Base-by-base conservation (phyloP, 805 yeast genomes). In the Brettanomyces bruxellensis region DNA sequence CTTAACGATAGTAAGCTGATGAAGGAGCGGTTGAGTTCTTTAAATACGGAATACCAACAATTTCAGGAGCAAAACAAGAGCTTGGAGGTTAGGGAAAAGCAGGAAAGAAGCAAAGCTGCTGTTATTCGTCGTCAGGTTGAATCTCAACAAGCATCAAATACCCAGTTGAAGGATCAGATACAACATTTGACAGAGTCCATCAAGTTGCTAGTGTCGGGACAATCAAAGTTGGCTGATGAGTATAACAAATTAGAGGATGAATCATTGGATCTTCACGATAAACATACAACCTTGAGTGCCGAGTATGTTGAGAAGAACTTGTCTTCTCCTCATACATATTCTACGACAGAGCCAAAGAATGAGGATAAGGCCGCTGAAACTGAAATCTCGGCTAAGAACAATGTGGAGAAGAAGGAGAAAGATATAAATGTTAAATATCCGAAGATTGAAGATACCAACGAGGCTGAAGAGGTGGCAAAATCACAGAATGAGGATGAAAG, bases 51-150 rank as follows among this genome's bases (percentile, higher is more conserved):
- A 61, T 74, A 79, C 25, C 72, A 71, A 18, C 80, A 78, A 46
- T 61, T 84, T 50, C 76, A 79, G 53, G 68, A 69, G 46, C 81
- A 79, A 51, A 59, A 83, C 34, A 79, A 73, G 41, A 65, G 69
- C 39, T 70, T 75, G 41, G 67, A 76, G 48, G 63, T 67, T 41
- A 84, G 82, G 46, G 72, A 78, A 22, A 76, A 75, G 51, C 83
- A 81, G 55, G 78, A 85, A 32, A 70, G 72, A 46, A 83, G 84
- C 45, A 69, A 84, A 54, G 70, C 74, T 22, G 74, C 82, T 40
- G 86, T 87, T 38, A 78, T 78, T 54, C 70, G 78, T 46, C 81
- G 83, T 38, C 96, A 89, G 60, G 71, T 83, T 43, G 81, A 78
- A 38, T 78, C 84, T 4, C 66, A 62, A 51, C 73, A 84, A 52